Conservation (phyloP, 805 yeast genomes). For the Helenozyma baotianmanensis region DNA sequence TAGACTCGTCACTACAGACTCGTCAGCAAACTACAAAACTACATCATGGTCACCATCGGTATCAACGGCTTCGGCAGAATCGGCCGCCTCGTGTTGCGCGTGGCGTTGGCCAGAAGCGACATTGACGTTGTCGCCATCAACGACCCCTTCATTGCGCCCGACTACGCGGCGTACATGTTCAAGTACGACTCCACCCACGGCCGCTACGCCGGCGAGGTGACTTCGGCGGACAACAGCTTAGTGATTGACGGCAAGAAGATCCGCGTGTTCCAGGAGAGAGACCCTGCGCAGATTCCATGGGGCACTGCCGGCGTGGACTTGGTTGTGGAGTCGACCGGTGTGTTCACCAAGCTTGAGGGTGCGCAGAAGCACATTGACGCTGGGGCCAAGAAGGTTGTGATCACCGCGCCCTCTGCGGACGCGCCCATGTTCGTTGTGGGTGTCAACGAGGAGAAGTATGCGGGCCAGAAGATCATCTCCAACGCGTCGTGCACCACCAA, state of each 20-base stretch:
- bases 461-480: slow-evolving; percentile 29
- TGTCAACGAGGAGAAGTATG: slow-evolving; percentile 30
- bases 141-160: slow-evolving; percentile 32
- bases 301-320: slow-evolving; percentile 29
- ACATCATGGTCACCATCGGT: slow-evolving; percentile 39
- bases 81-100: slow-evolving; percentile 33
- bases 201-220: slow-evolving; percentile 26
- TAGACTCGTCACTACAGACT: no score
- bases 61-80: slow-evolving; percentile 36
- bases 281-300: slow-evolving; percentile 33
- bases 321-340: slow-evolving; percentile 34
- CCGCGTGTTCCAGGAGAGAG: slow-evolving; percentile 30
- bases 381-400: slow-evolving; percentile 33
- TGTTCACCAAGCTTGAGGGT: slow-evolving; percentile 31
- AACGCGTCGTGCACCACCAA: slow-evolving; percentile 36
- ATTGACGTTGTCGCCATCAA: slow-evolving; percentile 30
- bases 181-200: slow-evolving; percentile 36
- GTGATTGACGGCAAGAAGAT: slow-evolving; percentile 26
- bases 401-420: slow-evolving; percentile 33
- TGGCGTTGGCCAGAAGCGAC: slow-evolving; percentile 28
- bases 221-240: slow-evolving; percentile 19
- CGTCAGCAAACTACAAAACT: no score
- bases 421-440: slow-evolving; percentile 36
- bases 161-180: slow-evolving; percentile 35
- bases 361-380: slow-evolving; percentile 34